Base-by-base conservation (phyloP, 2,329 filamentous ascomycete genomes). In the Blastomyces gilchristii region DNA sequence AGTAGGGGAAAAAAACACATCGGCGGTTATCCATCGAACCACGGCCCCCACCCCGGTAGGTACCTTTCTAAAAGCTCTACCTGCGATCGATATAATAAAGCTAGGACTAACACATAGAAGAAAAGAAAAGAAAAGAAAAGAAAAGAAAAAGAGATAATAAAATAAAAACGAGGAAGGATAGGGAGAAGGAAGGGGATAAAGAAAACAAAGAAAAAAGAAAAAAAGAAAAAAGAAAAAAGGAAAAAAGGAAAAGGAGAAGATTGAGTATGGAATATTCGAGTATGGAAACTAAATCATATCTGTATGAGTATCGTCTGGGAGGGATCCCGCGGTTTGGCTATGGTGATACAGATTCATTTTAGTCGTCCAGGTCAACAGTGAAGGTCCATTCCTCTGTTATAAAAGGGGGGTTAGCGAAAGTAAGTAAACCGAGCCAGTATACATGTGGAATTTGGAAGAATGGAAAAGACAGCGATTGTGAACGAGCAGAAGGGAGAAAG, bases 371-470 rank as follows among this genome's bases (percentile, higher is more conserved):
- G 22, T 78, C 72, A 50, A 78, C 71, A 63, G 78, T 80, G 70
- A 80, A 80, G 53, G 72, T 69, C 78, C 78, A 80, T 69, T 75
- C 75, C 34, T 75, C 78, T 79, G 53, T 47, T 47, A 16, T n/a
- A 47, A 22, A 22, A 1, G 11, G 43, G 6, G 45, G 28, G 28
- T 18, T 18, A 37, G 47, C n/a, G 60, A 31, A 37, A 18, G 47
- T 37, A 39, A 37, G 16, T 8, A 43, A n/a, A 45, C 41, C 43
- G 65, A 52, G 53, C 67, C 54, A 66, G 59, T 47, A 3, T 50
- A 11, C 22, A 52, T 28, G 11, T 52, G 22, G 11, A 25, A 14
- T 9, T 28, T 52, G 49, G 22, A 52, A 52, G 22, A 7, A 28
- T 52, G 8, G 8, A 52, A 52, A n/a, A 37, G 34, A 5, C 34